Evolutionary conservation across 768 basidiomycete genomes (phyloP).

Genomic region (Hysterangium stoloniferum): DNA sequence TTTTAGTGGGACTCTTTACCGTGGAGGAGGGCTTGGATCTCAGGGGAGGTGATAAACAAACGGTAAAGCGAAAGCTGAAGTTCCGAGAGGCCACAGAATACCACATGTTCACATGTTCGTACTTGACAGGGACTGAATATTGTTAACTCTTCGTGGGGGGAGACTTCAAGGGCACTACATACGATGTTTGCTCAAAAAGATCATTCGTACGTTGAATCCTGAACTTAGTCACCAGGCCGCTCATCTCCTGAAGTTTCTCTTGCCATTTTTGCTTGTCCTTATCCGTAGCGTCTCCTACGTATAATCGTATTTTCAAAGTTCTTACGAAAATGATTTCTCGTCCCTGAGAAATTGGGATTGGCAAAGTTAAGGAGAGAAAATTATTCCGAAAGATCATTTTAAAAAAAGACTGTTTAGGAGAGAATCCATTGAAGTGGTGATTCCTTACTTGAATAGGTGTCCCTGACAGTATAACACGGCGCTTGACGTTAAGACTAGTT

Average conservation of each 20-base stretch:
- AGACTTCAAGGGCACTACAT: constrained; percentile 25
- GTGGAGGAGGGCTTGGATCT: constrained; percentile 82
- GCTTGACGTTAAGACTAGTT: constrained; percentile 73
- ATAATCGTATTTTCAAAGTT: constrained; percentile 92
- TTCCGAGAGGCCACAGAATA: constrained; percentile 81
- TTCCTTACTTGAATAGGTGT: constrained; percentile 76
- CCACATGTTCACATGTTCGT: constrained; percentile 97
- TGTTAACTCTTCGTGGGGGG: too few species aligned
- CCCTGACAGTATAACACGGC: constrained; percentile 89
- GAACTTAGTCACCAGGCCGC: constrained; percentile 81
- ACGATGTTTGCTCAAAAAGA: constrained; percentile 87
- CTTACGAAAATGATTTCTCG: constrained; percentile 86
- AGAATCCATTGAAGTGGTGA: constrained; percentile 8
- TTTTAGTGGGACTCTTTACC: constrained; percentile 87
- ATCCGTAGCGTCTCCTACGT: constrained; percentile 77
- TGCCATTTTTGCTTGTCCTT: constrained; percentile 73
- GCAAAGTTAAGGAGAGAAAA: constrained; percentile 91
- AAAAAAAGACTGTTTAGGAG: constrained; percentile 8
- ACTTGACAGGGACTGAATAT: constrained; percentile 87
- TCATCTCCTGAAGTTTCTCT: constrained; percentile 86
- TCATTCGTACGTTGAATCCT: constrained; percentile 95
- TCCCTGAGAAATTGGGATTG: constrained; percentile 83
- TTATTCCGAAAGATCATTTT: constrained; percentile 93
- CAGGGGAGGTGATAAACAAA: constrained; percentile 86
- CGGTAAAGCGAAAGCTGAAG: constrained; percentile 83